Conservation (phyloP, 225 moss, liverwort and hornwort species). For the Lunularia cruciata region DNA sequence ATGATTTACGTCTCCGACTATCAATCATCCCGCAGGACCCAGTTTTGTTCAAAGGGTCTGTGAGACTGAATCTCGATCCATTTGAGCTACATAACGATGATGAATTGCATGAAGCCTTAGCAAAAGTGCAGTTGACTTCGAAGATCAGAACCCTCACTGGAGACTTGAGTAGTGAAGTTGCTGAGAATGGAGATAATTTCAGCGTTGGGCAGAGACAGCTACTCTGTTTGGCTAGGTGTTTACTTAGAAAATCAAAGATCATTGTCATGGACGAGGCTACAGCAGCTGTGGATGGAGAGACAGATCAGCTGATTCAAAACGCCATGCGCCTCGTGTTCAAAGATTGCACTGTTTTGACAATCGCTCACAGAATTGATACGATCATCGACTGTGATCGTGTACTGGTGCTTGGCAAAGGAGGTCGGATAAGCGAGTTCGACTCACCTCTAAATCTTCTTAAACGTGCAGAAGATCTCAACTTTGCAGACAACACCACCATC, state of each 20-base stretch:
- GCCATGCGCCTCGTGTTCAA: constrained; percentile 63
- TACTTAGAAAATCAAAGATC: constrained; percentile 65
- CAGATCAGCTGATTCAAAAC: constrained; percentile 72
- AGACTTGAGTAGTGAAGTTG: constrained; percentile 61
- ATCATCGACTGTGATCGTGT: constrained; percentile 69
- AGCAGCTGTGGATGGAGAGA: constrained; percentile 80
- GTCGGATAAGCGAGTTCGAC: constrained; percentile 44
- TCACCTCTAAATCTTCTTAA: constrained; percentile 44
- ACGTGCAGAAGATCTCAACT: constrained; percentile 15
- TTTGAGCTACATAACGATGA: constrained; percentile 68
- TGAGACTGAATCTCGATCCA: constrained; percentile 86
- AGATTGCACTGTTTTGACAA: constrained; percentile 70
- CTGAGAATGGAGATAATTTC: constrained; percentile 79
- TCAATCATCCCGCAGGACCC: constrained; percentile 99
- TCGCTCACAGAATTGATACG: constrained; percentile 41
- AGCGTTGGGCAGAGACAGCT: constrained; percentile 85
- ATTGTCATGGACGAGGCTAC: constrained; percentile 91
- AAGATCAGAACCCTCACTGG: constrained; percentile 61
- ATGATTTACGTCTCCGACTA: constrained; percentile 84
- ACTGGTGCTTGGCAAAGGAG: constrained; percentile 41
- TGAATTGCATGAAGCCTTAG: constrained; percentile 69
- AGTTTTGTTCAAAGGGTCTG: constrained; percentile 79
- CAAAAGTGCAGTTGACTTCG: constrained; percentile 58
- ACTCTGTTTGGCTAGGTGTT: constrained; percentile 72
- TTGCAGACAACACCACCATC: background rate